Base-by-base conservation (phyloP, 345 rosid genomes). In the Camelina neglecta region DNA sequence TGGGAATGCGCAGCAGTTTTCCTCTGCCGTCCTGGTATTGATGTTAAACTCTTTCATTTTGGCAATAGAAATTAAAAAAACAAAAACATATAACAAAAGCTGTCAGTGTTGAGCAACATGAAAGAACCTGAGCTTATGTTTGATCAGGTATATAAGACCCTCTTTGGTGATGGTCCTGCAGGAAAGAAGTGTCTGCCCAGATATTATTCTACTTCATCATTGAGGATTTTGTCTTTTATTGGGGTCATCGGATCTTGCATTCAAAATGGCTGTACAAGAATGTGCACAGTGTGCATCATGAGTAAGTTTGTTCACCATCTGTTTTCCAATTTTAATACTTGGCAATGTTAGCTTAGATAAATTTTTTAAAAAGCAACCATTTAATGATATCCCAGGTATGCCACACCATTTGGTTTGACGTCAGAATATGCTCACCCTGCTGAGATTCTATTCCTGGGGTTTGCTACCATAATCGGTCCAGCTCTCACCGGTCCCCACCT, bases 361-460 rank as follows among this genome's bases (percentile, higher is more conserved):
- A 1, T 9, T 65, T 50, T 50, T 16, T 11, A 50, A 49, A 39
- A 31, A 10, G 58, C 16, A 49, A 33, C 39, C 51, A 23, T 59
- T 50, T 7, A 21, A 50, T 65, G 69, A 20, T 50, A 42, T 26
- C 75, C 35, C 90, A 95, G 99, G 78, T 95, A 90, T 69, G 99
- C 98, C 44, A 93, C 99, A 21, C 99, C 99, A 66, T 95, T 95
- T 82, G 99, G 99, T 67, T 77, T 93, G 82, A 95, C 99, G 41
- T 90, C 99, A 54, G 99, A 95, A 80, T 95, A 95, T 86, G 99
- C 99, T 79, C 99, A 95, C 73, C 99, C 99, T 31, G 94, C 94
- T 77, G 99, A 95, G 82, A 93, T 95, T 83, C 78, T 95, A 69
- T 93, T 95, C 87, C 93, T 95, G 69, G 99, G 99, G 48, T 95